Percentiles rank a stretch among this genome's conserved stretches.
Evolutionary conservation across 2,329 filamentous ascomycete genomes (phyloP).

Genomic region (Stagonosporopsis rhizophila): DNA sequence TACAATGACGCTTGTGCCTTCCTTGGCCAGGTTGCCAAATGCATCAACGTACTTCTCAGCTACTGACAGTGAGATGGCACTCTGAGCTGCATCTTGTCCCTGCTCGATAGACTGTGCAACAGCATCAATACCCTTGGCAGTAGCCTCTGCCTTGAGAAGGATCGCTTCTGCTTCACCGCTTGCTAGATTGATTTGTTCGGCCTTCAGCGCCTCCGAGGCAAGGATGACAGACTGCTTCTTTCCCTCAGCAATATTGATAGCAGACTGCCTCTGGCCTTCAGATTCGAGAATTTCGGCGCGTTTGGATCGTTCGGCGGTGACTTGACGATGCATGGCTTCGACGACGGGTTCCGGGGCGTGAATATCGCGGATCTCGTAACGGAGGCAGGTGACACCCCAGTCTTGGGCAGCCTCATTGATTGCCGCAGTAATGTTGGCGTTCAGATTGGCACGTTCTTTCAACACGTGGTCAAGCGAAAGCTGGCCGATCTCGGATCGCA

Average conservation of each 20-base stretch:
- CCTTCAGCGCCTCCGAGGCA: conserved; percentile 86
- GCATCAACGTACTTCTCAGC: conserved; percentile 99
- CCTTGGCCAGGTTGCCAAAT: conserved; percentile 89
- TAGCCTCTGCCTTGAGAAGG: conserved; percentile 81
- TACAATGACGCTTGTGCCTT: conserved; percentile 94
- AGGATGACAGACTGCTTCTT: conserved; percentile 96
- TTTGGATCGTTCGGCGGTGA: conserved; percentile 96
- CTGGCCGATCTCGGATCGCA: conserved; percentile 98
- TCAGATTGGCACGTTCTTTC: conserved; percentile 94
- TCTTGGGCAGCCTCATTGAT: conserved; percentile 98
- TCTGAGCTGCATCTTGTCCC: conserved; percentile 77
- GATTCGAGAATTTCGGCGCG: conserved; percentile 97
- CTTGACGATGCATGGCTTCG: conserved; percentile 97
- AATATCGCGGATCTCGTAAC: conserved; percentile 98
- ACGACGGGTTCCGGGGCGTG: conserved; percentile 94
- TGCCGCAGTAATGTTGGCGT: conserved; percentile 97
- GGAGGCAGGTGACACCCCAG: conserved; percentile 94
- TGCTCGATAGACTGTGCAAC: conserved; percentile 78
- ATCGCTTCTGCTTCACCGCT: conserved; percentile 95
- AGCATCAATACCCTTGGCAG: conserved; percentile 84
- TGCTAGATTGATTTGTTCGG: conserved; percentile 92
- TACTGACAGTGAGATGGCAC: conserved; percentile 84
- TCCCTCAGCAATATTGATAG: conserved; percentile 98
- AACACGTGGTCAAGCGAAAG: conserved; percentile 95
- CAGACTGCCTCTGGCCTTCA: conserved; percentile 94